Evolutionary conservation across 2,329 filamentous ascomycete species (phyloP).

Genomic region (Ambrosiella beaveri): DNA sequence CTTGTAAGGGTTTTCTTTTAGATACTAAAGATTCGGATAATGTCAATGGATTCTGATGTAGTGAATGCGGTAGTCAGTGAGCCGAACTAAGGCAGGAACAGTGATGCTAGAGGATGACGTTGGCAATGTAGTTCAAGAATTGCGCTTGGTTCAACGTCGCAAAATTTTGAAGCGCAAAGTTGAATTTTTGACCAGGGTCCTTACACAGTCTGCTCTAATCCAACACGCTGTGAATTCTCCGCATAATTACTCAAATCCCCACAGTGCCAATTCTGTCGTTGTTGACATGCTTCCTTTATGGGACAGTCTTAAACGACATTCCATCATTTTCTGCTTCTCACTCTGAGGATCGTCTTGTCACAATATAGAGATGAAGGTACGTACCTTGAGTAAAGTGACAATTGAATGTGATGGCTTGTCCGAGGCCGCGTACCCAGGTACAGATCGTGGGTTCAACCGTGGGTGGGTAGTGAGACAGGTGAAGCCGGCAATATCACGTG

Average conservation of each 20-base stretch:
- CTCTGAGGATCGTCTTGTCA: neutral
- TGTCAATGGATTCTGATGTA: neutral
- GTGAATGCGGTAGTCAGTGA: neutral
- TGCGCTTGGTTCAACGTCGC: constrained; percentile 1
- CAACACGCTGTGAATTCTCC: neutral
- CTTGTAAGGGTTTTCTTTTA: neutral
- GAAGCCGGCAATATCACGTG: too few relatives aligned
- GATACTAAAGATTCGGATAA: neutral
- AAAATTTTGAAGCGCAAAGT: constrained; percentile 11
- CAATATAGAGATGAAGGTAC: neutral
- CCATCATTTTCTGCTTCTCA: neutral
- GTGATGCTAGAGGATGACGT: neutral
- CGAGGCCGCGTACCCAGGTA: too few relatives aligned
- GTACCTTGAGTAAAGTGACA: too few relatives aligned
- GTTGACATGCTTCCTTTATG: neutral
- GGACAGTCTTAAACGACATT: neutral
- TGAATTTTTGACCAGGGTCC: neutral
- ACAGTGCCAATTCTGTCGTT: neutral
- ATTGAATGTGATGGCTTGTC: too few relatives aligned
- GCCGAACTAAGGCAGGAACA: neutral
- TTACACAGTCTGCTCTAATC: neutral
- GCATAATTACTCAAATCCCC: neutral
- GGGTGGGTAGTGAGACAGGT: too few relatives aligned
- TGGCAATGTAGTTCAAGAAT: neutral
- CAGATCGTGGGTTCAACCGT: too few relatives aligned